A percentile compares a stretch with the other conserved stretches of the same genome.
Conservation (phyloP, 2,329 filamentous ascomycete species). For the Hypoxylon sp. region DNA sequence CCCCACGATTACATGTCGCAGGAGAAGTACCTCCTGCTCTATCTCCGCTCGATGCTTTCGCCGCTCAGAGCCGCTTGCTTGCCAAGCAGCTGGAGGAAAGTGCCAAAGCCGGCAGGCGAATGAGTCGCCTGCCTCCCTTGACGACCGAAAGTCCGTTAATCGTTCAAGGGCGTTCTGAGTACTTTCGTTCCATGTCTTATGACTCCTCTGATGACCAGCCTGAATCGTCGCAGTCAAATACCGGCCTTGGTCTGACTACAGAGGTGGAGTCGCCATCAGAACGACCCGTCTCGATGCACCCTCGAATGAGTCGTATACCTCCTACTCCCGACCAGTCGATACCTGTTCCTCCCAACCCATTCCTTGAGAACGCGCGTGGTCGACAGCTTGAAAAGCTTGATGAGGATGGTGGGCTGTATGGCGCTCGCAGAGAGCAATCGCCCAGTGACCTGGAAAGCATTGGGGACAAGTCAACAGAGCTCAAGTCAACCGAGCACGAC, state of each 20-base stretch:
- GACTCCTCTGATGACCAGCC: constrained; percentile 69
- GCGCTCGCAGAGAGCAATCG: constrained; percentile 71
- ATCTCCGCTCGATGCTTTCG: constrained; percentile 95
- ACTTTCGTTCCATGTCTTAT: constrained; percentile 81
- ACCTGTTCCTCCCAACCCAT: constrained; percentile 62
- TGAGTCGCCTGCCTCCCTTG: constrained; percentile 88
- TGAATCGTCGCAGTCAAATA: constrained; percentile 55
- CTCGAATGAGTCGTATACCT: constrained; percentile 77
- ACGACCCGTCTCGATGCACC: constrained; percentile 81
- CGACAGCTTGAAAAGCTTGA: constrained; percentile 59
- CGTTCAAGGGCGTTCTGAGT: constrained; percentile 81
- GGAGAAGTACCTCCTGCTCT: constrained; percentile 89
- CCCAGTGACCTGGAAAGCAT: constrained; percentile 66
- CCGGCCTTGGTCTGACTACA: constrained; percentile 66
- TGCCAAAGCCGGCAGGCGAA: constrained; percentile 78
- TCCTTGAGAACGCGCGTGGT: constrained; percentile 60
- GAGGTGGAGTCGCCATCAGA: constrained; percentile 69
- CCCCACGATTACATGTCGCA: constrained; percentile 82
- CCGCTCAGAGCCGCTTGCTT: constrained; percentile 88
- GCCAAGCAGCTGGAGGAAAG: constrained; percentile 89
- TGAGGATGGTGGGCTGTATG: constrained; percentile 63
- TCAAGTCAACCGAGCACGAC: constrained; percentile 53
- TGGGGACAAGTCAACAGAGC: constrained; percentile 42
- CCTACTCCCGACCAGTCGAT: constrained; percentile 65
- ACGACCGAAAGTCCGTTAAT: constrained; percentile 86